These are phyloP conservation scores for Talinum fruticosum DNA, from an alignment of 148 eudicot genomes.

Conservation along the genomic window DNA sequence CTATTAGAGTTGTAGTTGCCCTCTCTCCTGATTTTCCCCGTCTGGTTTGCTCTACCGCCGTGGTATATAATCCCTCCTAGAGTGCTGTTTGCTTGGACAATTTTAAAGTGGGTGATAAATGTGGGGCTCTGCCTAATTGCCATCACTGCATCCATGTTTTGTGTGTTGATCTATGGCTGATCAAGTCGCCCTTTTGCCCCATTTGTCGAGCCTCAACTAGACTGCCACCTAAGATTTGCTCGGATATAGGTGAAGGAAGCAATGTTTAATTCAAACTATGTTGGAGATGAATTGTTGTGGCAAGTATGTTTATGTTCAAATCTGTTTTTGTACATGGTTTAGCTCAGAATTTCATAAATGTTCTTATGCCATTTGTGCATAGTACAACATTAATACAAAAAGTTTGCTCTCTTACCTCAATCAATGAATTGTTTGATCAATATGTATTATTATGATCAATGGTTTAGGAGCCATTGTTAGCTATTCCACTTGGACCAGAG, in stretches of 20 bases:
- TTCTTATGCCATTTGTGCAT: not conserved
- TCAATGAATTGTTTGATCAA: not conserved
- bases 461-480: too few species aligned
- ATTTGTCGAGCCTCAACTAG: not conserved
- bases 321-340: not conserved
- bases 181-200: conserved; percentile 16
- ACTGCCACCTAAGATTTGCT: not conserved
- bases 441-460: too few species aligned
- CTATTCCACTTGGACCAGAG: too few species aligned
- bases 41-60: too few species aligned
- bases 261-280: not conserved
- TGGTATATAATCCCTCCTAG: too few species aligned
- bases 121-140: conserved; percentile 40
- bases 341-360: not conserved
- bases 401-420: not conserved
- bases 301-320: not conserved
- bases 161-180: conserved; percentile 40
- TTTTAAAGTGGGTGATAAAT: conserved; percentile 33
- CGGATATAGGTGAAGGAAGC: not conserved
- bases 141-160: conserved; percentile 34
- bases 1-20: too few species aligned
- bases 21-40: too few species aligned
- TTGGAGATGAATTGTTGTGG: not conserved
- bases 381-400: too few species aligned
- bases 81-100: conserved; percentile 46